Conservation (phyloP, 768 basidiomycete species). For the Russula vinacea region DNA sequence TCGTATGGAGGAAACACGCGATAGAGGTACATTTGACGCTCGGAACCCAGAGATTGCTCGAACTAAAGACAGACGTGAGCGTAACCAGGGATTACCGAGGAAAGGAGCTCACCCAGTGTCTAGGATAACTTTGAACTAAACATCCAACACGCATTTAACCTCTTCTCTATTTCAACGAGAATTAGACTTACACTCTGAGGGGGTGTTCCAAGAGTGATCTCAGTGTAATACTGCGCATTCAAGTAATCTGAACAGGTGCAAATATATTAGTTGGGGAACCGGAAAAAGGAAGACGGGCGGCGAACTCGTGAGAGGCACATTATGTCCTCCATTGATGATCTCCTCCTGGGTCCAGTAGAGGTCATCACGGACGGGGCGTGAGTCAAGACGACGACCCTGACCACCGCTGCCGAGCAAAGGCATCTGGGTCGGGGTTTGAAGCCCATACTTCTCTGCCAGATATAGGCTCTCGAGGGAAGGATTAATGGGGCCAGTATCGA, state of each 20-base stretch:
- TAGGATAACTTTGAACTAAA: constrained; percentile 87
- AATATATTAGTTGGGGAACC: constrained; percentile 19
- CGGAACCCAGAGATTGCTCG: constrained; percentile 94
- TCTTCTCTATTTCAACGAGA: background rate
- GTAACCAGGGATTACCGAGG: constrained; percentile 1
- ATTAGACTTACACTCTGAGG: constrained; percentile 62
- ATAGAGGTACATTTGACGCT: constrained; percentile 78
- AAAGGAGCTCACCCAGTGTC: constrained; percentile 70
- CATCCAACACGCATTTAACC: constrained; percentile 6
- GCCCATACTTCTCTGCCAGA: constrained; percentile 93
- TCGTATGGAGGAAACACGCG: constrained; percentile 90
- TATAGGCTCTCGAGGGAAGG: constrained; percentile 74
- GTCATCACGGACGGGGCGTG: constrained; percentile 46
- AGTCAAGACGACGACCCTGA: constrained; percentile 57
- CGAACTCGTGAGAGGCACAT: constrained; percentile 86
- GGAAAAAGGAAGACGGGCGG: constrained; percentile 6
- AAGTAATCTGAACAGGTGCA: constrained; percentile 68
- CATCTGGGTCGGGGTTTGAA: constrained; percentile 45
- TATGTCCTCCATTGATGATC: constrained; percentile 67
- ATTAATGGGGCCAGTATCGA: constrained; percentile 59
- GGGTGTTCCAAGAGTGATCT: constrained; percentile 80
- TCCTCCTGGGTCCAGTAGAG: constrained; percentile 82
- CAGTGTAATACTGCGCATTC: constrained; percentile 96
- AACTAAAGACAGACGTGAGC: constrained; percentile 43
- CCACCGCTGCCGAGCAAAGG: constrained; percentile 76